Conservation (phyloP, 352 stramenopile species). For the Phytophthora rubi region DNA sequence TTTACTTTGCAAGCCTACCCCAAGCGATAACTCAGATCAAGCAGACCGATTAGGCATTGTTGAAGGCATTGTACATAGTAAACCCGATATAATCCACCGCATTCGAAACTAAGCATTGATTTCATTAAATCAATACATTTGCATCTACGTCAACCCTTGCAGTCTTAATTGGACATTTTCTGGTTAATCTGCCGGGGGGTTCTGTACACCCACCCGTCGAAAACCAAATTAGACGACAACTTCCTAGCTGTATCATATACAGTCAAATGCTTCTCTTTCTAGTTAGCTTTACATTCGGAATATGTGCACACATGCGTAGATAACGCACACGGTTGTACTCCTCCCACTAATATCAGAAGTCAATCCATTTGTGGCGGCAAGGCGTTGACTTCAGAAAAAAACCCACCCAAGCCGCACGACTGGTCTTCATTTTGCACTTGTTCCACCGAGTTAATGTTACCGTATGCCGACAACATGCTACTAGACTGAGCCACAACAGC, state of each 20-base stretch:
- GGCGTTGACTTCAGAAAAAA: constrained; percentile 22
- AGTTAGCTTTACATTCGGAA: neutral
- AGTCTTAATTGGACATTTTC: neutral
- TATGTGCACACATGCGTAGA: neutral
- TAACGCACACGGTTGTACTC: constrained; percentile 12
- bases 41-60: neutral
- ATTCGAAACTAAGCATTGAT: neutral
- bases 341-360: constrained; percentile 8
- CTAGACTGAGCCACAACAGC: constrained; percentile 1
- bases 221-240: constrained; percentile 1
- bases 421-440: constrained; percentile 6
- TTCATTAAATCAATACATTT: neutral
- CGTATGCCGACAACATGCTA: neutral
- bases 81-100: neutral
- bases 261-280: neutral
- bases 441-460: constrained; percentile 4
- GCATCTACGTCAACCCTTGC: neutral
- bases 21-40: constrained; percentile 7
- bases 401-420: constrained; percentile 14
- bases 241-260: neutral
- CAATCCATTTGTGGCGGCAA: constrained; percentile 3
- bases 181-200: neutral
- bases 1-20: neutral
- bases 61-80: neutral
- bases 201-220: neutral